phyloP scores from a whole-genome alignment of 1,284 basidiomycete genomes.

The Cutaneotrichosporon sp. region DNA sequence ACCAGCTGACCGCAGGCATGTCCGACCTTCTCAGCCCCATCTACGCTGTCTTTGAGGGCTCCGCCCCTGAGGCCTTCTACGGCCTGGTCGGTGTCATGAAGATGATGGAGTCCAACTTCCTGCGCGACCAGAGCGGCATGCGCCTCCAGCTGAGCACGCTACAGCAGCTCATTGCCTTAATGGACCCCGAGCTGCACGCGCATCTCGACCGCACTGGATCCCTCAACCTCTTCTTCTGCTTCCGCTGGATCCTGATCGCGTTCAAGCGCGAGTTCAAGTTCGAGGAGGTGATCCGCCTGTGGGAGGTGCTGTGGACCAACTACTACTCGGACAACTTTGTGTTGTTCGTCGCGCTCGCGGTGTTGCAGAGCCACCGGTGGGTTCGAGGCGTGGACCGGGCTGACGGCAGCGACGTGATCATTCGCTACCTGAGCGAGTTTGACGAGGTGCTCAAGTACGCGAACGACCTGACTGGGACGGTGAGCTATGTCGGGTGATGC shows the following conservation, averaged over 20 bases:
- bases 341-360: constrained; percentile 90
- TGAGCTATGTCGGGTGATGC: constrained; percentile 27
- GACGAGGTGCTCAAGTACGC: constrained; percentile 80
- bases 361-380: constrained; percentile 84
- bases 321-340: constrained; percentile 84
- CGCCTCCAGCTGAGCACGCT: constrained; percentile 85
- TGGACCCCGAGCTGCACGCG: constrained; percentile 90
- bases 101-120: constrained; percentile 92
- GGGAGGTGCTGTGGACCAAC: constrained; percentile 95
- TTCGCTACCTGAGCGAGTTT: constrained; percentile 85
- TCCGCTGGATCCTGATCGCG: constrained; percentile 74
- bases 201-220: constrained; percentile 87
- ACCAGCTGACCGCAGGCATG: constrained; percentile 78
- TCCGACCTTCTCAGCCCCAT: constrained; percentile 92
- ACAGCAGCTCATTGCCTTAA: constrained; percentile 84
- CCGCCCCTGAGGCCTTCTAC: constrained; percentile 92
- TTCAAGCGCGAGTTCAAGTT: constrained; percentile 97
- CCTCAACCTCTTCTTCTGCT: constrained; percentile 97
- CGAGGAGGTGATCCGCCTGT: constrained; percentile 80
- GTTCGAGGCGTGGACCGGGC: neutral
- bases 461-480: constrained; percentile 87
- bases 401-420: constrained; percentile 67
- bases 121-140: constrained; percentile 97
- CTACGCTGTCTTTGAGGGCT: constrained; percentile 85
- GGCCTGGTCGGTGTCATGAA: constrained; percentile 94